Conservation (phyloP, 129 eudicot species). For the Logfia minima region DNA sequence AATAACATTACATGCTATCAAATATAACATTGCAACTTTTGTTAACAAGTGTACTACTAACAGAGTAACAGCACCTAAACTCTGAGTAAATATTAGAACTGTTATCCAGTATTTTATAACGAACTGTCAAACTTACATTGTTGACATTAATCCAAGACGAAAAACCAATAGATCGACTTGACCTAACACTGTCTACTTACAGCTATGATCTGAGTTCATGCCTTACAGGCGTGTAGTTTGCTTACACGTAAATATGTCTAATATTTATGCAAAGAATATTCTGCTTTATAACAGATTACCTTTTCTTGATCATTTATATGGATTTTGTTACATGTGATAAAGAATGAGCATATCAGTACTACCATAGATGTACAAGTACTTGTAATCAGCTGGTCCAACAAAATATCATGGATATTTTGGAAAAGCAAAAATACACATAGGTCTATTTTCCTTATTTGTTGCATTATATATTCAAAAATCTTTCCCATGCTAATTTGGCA, state of each 20-base stretch:
- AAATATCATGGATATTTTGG: constrained; percentile 10
- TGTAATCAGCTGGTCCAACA: background rate
- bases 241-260: background rate
- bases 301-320: background rate
- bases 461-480: background rate
- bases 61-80: background rate
- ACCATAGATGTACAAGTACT: background rate
- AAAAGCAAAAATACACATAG: background rate
- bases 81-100: no score
- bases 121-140: no score
- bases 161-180: no score
- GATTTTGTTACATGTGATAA: background rate
- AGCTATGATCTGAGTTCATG: background rate
- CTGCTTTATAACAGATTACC: background rate
- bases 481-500: constrained; percentile 23
- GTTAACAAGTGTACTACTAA: no score
- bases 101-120: no score
- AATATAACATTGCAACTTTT: no score
- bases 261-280: background rate
- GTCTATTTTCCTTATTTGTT: constrained; percentile 22
- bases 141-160: no score
- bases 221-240: background rate
- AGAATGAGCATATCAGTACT: background rate
- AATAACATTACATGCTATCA: no score
- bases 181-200: no score